These are phyloP conservation scores for Grifola frondosa DNA, from an alignment of 1,284 basidiomycete genomes.

Conservation along the genomic window DNA sequence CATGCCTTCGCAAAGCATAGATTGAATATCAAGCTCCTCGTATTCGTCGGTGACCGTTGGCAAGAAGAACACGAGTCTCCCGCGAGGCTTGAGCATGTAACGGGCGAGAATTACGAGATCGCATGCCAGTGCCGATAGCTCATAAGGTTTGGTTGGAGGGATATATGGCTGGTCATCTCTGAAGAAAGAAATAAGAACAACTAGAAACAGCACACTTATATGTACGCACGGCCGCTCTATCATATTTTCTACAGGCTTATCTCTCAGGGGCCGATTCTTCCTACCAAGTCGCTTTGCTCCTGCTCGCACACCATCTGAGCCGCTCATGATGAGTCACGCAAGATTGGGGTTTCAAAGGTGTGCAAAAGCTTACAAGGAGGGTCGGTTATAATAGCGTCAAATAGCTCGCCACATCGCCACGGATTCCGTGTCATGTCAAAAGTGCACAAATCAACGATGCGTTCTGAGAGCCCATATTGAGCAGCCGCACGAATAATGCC, in stretches of 20 bases:
- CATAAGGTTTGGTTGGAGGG: constrained; percentile 90
- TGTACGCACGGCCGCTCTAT: constrained; percentile 27
- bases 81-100: constrained; percentile 82
- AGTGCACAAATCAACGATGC: constrained; percentile 83
- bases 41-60: constrained; percentile 93
- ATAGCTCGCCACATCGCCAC: constrained; percentile 83
- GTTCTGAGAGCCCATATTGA: constrained; percentile 80
- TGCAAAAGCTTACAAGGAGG: constrained; percentile 71
- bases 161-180: constrained; percentile 70
- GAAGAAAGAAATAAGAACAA: background rate
- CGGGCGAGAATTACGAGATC: constrained; percentile 86
- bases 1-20: constrained; percentile 83
- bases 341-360: background rate
- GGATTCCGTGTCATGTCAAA: constrained; percentile 92
- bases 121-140: constrained; percentile 79
- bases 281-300: constrained; percentile 94
- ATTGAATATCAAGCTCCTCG: constrained; percentile 77
- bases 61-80: constrained; percentile 93
- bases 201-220: background rate
- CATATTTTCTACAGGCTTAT: constrained; percentile 9
- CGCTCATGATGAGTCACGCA: background rate
- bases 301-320: constrained; percentile 87
- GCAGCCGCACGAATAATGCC: constrained; percentile 80
- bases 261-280: constrained; percentile 45
- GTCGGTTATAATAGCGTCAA: constrained; percentile 95